phyloP scores from a whole-genome alignment of 129 eudicot genomes.

The carrot (Daucus carota) region DNA sequence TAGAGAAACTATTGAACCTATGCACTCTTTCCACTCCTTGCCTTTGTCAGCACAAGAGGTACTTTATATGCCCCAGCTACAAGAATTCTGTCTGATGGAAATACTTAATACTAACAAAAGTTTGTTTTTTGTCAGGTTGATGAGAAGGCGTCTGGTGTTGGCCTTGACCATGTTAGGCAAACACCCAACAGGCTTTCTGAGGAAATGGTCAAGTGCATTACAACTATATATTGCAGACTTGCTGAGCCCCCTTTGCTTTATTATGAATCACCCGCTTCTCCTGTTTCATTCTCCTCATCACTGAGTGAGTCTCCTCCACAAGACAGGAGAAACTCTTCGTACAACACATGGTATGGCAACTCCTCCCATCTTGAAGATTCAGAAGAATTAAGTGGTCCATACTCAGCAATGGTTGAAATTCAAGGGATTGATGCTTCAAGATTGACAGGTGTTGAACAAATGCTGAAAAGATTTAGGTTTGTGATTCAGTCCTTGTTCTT shows the following conservation, averaged over 20 bases:
- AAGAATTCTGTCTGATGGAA: neutral
- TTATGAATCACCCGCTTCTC: conserved; percentile 38
- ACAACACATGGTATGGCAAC: conserved; percentile 21
- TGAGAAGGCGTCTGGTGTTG: too few species aligned
- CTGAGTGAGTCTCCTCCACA: conserved; percentile 36
- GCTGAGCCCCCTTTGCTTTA: conserved; percentile 53
- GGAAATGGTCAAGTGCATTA: conserved; percentile 75
- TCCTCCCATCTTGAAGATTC: conserved; percentile 21
- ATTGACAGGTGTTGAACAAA: conserved; percentile 39
- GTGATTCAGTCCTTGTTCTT: neutral
- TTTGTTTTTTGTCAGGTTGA: conserved; percentile 24
- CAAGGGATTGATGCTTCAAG: conserved; percentile 36
- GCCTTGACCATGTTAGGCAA: conserved; percentile 20
- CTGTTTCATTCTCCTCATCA: conserved; percentile 46
- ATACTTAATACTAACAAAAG: neutral
- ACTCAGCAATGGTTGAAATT: conserved; percentile 42
- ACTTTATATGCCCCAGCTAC: neutral
- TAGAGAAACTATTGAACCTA: conserved; percentile 33
- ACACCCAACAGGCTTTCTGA: conserved; percentile 69
- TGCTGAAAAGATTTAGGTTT: conserved; percentile 57
- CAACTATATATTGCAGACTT: conserved; percentile 55
- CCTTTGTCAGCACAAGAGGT: conserved; percentile 77
- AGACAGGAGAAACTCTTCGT: conserved; percentile 22
- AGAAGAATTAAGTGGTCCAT: conserved; percentile 39
- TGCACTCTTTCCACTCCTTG: conserved; percentile 57